Conservation (phyloP, 805 yeast genomes). For the Ogataea naganishii region DNA sequence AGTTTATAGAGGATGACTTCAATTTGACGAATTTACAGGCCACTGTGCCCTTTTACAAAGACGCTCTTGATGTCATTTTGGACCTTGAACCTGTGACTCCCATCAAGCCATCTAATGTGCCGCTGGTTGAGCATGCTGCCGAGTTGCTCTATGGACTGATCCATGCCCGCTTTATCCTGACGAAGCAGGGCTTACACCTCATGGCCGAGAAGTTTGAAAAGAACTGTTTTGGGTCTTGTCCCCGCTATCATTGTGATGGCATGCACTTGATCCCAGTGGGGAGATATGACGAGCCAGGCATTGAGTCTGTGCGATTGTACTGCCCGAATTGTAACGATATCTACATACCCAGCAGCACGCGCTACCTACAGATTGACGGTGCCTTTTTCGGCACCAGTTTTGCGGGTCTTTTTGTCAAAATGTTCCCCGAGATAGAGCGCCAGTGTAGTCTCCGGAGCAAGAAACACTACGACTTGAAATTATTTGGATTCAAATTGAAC, state of each 20-base stretch:
- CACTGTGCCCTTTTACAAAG: conserved; percentile 84
- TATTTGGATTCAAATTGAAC: conserved; percentile 81
- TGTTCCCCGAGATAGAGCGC: conserved; percentile 83
- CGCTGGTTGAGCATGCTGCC: conserved; percentile 80
- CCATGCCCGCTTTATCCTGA: conserved; percentile 84
- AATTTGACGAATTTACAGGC: conserved; percentile 83
- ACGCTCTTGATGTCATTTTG: conserved; percentile 82
- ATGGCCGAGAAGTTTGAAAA: conserved; percentile 93
- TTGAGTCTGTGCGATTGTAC: conserved; percentile 83
- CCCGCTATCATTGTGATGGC: conserved; percentile 82
- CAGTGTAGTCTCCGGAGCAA: conserved; percentile 57
- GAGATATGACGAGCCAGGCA: conserved; percentile 81
- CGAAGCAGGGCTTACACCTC: conserved; percentile 81
- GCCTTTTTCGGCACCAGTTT: conserved; percentile 96
- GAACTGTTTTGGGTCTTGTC: conserved; percentile 86
- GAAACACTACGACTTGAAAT: conserved; percentile 56
- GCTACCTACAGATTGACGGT: conserved; percentile 87
- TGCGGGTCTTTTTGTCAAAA: conserved; percentile 85
- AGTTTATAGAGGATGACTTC: conserved; percentile 93
- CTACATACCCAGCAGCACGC: conserved; percentile 79
- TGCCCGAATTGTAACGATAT: conserved; percentile 94
- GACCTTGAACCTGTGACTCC: conserved; percentile 68
- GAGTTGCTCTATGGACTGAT: conserved; percentile 89
- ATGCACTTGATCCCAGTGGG: conserved; percentile 91
- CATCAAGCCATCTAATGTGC: conserved; percentile 56